Evolutionary conservation across 257 asterid species (phyloP).

Genomic region (Lantana camara): DNA sequence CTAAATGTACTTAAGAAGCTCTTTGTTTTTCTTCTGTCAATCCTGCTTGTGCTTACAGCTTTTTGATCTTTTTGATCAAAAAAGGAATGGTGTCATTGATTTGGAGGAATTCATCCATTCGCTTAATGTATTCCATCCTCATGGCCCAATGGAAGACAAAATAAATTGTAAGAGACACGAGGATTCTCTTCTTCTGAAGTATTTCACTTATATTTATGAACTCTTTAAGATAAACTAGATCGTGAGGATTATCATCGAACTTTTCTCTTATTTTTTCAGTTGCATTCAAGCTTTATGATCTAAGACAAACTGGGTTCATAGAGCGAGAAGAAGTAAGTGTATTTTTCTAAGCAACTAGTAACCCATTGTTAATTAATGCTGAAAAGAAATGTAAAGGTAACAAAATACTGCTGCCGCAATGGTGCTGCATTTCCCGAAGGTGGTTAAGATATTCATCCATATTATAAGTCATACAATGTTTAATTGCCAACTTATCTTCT

Average conservation of each 20-base stretch:
- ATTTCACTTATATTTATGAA: not conserved
- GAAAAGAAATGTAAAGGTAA: not conserved
- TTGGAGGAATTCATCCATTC: slow-evolving; percentile 59
- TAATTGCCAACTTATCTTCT: too few species aligned
- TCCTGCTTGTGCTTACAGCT: slow-evolving; percentile 34
- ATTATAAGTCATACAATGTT: too few species aligned
- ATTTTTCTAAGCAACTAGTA: not conserved
- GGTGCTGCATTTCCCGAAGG: too few species aligned
- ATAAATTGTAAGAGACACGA: slow-evolving; percentile 1
- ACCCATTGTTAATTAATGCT: not conserved
- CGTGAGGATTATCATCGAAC: not conserved
- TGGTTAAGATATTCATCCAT: too few species aligned
- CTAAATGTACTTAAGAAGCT: too few species aligned
- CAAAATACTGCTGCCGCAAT: slow-evolving; percentile 18
- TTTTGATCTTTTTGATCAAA: slow-evolving; percentile 58
- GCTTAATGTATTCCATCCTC: slow-evolving; percentile 58
- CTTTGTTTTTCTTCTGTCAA: not conserved
- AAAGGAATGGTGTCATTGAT: slow-evolving; percentile 54
- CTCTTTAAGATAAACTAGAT: not conserved
- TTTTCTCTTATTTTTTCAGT: slow-evolving; percentile 30
- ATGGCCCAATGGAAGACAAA: slow-evolving; percentile 33
- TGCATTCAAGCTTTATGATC: slow-evolving; percentile 40
- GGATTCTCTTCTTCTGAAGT: not conserved
- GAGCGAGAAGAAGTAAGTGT: slow-evolving; percentile 38
- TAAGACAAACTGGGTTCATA: slow-evolving; percentile 37